Evolutionary conservation across 1,139 yeast genomes (phyloP), one percentile per base, ranked within the genome.

Genomic region (Tardiomyces blankii): DNA sequence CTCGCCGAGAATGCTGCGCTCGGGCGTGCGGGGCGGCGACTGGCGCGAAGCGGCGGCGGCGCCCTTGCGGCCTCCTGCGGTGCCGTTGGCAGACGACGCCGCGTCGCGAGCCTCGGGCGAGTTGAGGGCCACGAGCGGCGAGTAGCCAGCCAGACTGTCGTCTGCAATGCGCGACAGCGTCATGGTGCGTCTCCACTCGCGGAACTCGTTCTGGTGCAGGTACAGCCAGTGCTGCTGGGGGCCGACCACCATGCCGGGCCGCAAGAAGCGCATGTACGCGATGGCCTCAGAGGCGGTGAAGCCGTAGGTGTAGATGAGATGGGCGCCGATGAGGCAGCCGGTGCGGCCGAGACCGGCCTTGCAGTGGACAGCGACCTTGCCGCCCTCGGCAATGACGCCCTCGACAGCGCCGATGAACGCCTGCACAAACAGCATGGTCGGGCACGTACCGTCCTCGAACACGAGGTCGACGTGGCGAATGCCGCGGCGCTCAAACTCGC

Each of bases 171-270:
- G 78, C 54, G 82, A 87, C 48, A 86, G 65, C n/a, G 80, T 78
- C 95, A 86, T 88, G 7, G 96, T 88, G 57, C 82, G 84, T 62
- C 89, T 77, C 97, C 98, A 91, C 57, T 88, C 96, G 57, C 96
- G 75, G 65, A 91, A 91, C 56, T 88, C 96, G 62, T 88, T 83
- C 65, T 91, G 98, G 63, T 91, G 96, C 55, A 91, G 75, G 60
- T 91, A 93, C 46, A 91, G 72, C 98, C 98, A 91, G 67, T 91
- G 98, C 62, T 91, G 98, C 64, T 91, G 98, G 2, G 98, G 98
- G 0, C 98, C 98, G 35, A 91, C 98, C 14, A 91, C 97, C 98
- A 91, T 91, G 30, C 98, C 98, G 0, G 98, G 98, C 54, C 98
- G 77, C 53, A 91, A 74, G 77, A 91, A 85, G 63, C 98, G 76